Percentiles rank a stretch among this genome's conserved stretches.
Conservation (phyloP, 805 yeast species). For the Metschnikowia lunata region DNA sequence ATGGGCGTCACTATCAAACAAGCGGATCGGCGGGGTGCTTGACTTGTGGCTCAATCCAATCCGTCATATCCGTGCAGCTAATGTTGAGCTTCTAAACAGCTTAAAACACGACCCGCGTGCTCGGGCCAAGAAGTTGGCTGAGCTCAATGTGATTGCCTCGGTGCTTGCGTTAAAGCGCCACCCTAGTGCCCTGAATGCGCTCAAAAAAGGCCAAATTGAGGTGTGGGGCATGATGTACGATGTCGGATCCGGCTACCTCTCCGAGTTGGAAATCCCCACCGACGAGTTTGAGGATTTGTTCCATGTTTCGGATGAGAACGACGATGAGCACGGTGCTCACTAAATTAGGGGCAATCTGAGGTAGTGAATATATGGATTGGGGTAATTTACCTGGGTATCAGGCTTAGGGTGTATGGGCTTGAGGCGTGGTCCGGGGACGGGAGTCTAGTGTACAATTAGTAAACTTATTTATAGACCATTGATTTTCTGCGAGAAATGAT, state of each 20-base stretch:
- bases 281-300: constrained; percentile 43
- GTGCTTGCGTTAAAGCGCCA: constrained; percentile 20
- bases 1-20: constrained; percentile 20
- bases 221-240: constrained; percentile 22
- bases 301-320: constrained; percentile 32
- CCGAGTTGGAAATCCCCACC: constrained; percentile 25
- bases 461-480: too few species aligned
- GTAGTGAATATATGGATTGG: too few species aligned
- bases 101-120: constrained; percentile 15
- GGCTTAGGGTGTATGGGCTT: too few species aligned
- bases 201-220: constrained; percentile 19
- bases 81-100: constrained; percentile 14
- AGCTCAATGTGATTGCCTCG: constrained; percentile 18
- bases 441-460: too few species aligned
- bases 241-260: constrained; percentile 18
- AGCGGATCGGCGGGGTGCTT: constrained; percentile 19
- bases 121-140: constrained; percentile 19
- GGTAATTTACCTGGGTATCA: too few species aligned
- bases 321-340: constrained; percentile 23
- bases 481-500: too few species aligned
- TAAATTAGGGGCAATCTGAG: background rate
- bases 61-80: constrained; percentile 20
- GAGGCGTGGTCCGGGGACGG: too few species aligned
- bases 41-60: constrained; percentile 22
- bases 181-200: constrained; percentile 19